Evolutionary conservation across 129 eudicot genomes (phyloP).

Genomic region (Chrysanthemum seticuspe): DNA sequence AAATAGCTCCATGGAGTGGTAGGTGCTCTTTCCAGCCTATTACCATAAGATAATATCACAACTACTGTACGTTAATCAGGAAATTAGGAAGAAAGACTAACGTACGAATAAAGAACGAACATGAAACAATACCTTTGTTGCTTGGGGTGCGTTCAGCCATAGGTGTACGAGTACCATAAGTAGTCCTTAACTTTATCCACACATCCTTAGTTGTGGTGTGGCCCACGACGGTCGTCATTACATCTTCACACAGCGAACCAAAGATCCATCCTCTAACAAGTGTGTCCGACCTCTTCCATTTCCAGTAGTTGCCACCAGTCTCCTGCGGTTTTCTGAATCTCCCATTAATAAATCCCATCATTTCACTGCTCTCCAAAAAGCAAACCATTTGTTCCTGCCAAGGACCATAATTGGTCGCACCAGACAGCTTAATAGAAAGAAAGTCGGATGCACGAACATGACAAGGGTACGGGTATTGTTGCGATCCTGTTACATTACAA

Average conservation of each 20-base stretch:
- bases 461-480: slow-evolving; percentile 9
- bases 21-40: neutral
- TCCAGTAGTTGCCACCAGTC: neutral
- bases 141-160: too few relatives aligned
- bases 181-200: neutral
- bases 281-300: slow-evolving; percentile 11
- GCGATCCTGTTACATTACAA: neutral
- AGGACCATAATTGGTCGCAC: neutral
- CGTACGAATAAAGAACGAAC: too few relatives aligned
- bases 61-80: too few relatives aligned
- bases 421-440: slow-evolving; percentile 9
- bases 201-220: neutral
- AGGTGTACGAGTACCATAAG: neutral
- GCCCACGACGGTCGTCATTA: neutral
- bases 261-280: slow-evolving; percentile 18
- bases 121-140: neutral
- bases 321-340: neutral
- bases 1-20: neutral
- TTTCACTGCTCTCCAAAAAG: neutral
- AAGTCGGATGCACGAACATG: slow-evolving; percentile 4
- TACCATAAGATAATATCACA: neutral
- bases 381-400: slow-evolving; percentile 8
- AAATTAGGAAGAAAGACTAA: too few relatives aligned
- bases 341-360: slow-evolving; percentile 17
- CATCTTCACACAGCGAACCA: slow-evolving; percentile 6